Base-by-base conservation (phyloP, 2,329 filamentous ascomycete genomes). In the Penicillium sp. region DNA sequence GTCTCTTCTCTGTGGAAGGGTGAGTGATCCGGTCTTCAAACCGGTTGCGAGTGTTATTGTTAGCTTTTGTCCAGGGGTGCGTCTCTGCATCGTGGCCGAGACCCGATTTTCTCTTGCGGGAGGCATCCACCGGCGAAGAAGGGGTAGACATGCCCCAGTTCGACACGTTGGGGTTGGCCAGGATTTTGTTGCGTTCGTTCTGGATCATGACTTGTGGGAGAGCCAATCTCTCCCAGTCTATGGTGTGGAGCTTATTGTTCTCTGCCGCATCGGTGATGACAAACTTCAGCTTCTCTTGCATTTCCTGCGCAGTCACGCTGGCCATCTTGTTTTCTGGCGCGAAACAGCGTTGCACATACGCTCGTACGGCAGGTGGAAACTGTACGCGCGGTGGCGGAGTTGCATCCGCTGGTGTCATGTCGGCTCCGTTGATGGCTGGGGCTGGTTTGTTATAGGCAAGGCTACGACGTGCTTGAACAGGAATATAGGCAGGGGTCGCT, bases 321-420 rank as follows among this genome's bases (percentile, higher is more conserved):
- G 81, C 65, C 57, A 88, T 81, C 59, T 85, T 77, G 68, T 91
- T 89, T 53, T 85, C 82, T 24, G 85, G 82, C 46, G 89, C 85
- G 70, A 97, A 97, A 24, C 91, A 92, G 66, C 91, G 86, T 66
- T 91, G 87, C 29, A 97, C 93, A 75, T 96, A 97, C 60, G 82
- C 79, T 63, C 91, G 88, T 54, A 97, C 90, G n/a, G 87, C 83
- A 41, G 83, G 78, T 29, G 91, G 86, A 87, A 90, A 97, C 63
- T 88, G 84, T 64, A 85, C 76, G 87, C 80, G 75, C 75, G 70
- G 80, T 79, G 57, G 74, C 49, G 56, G 61, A 45, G 70, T 70
- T 45, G 76, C 70, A 58, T 74, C 70, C 23, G 70, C 62, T 54
- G 68, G 62, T 42, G 66, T 57, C 59, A 51, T 56, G 7, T 23